Evolutionary conservation across 139 green algal genomes (phyloP).

Genomic region (Chlamydomonas schloesseri): DNA sequence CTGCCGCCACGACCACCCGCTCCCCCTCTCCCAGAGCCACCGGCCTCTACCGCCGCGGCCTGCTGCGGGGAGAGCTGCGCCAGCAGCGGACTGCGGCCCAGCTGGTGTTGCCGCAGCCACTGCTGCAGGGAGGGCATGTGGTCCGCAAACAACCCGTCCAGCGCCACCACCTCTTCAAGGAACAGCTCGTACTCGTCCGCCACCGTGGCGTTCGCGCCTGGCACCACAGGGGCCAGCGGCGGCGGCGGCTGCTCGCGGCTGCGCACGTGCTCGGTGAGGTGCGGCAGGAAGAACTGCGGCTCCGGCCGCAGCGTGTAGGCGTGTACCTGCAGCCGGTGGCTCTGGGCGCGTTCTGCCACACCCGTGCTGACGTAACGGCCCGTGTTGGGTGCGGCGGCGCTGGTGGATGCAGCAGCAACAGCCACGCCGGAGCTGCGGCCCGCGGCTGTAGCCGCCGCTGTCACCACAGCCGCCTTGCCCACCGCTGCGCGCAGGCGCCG

Average conservation of each 20-base stretch:
- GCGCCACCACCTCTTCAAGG: not conserved
- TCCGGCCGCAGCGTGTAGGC: constrained; percentile 47
- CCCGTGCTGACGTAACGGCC: constrained; percentile 33
- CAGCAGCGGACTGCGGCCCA: not conserved
- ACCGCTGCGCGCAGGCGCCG: not conserved
- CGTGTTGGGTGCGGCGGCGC: not conserved
- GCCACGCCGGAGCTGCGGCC: too few species aligned
- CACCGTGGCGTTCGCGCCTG: not conserved
- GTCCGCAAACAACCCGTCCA: constrained; percentile 26
- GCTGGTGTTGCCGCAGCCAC: not conserved
- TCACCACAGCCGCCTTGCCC: not conserved
- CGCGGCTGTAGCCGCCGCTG: too few species aligned
- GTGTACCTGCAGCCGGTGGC: constrained; percentile 30
- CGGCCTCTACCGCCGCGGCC: not conserved
- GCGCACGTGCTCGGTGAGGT: constrained; percentile 14
- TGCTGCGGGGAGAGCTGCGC: not conserved
- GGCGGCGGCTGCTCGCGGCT: not conserved
- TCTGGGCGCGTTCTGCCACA: constrained; percentile 25
- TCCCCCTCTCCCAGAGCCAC: too few species aligned
- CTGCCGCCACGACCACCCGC: too few species aligned
- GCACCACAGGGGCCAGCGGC: too few species aligned
- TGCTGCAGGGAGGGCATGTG: constrained; percentile 15
- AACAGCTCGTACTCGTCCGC: constrained; percentile 10
- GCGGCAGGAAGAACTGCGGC: constrained; percentile 46
- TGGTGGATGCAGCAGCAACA: too few species aligned